phyloP scores from a whole-genome alignment of 1,284 basidiomycete genomes.

The Mixia osmundae region DNA sequence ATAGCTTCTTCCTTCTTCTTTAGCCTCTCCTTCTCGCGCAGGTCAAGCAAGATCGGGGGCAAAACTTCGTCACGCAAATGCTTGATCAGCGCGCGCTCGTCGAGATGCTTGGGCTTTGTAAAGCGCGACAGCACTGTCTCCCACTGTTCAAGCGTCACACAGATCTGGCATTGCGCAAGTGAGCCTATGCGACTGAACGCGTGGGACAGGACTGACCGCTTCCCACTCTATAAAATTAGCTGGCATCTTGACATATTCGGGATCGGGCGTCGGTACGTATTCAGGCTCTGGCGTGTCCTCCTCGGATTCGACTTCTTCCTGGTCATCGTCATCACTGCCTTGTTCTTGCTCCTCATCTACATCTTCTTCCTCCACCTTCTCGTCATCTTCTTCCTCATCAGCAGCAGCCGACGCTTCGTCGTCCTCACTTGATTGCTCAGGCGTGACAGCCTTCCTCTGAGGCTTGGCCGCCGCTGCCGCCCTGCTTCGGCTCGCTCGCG shows the following conservation, averaged over 20 bases:
- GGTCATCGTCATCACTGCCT: too few relatives aligned
- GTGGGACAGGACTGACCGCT: too few relatives aligned
- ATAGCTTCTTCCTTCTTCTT: conserved; percentile 9
- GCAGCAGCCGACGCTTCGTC: conserved; percentile 3
- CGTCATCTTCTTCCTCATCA: conserved; percentile 7
- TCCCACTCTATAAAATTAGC: conserved; percentile 5
- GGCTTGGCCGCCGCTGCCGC: not conserved
- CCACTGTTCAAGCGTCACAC: conserved; percentile 57
- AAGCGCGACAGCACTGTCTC: conserved; percentile 45
- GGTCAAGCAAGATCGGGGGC: conserved; percentile 39
- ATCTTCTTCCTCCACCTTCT: not conserved
- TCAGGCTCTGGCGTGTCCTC: too few relatives aligned
- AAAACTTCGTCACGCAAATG: conserved; percentile 39
- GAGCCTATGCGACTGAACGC: too few relatives aligned
- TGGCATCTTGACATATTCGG: conserved; percentile 1
- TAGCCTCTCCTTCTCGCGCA: conserved; percentile 22
- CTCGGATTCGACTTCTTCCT: conserved; percentile 6
- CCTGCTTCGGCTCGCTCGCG: conserved; percentile 1
- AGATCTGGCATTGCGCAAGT: too few relatives aligned
- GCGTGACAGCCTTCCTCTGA: conserved; percentile 1
- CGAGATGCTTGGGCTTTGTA: conserved; percentile 45
- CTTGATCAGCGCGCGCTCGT: conserved; percentile 52
- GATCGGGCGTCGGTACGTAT: conserved; percentile 3
- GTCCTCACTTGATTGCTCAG: conserved; percentile 4
- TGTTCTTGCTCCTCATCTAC: not conserved